Percentiles rank a stretch among this genome's conserved stretches.
Conservation (phyloP, 1,139 yeast species). For the Blastobotrys buckinghamii region DNA sequence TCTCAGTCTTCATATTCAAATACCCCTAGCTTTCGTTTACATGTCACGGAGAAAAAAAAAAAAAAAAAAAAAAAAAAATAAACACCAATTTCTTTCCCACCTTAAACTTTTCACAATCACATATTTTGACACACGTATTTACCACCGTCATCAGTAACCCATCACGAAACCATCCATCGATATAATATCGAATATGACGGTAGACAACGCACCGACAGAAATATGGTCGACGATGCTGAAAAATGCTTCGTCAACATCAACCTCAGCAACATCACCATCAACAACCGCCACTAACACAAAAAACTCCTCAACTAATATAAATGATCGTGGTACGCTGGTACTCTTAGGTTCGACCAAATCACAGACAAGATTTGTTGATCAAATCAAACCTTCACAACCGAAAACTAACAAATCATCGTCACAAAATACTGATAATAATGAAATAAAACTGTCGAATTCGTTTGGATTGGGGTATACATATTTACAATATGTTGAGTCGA, state of each 20-base stretch:
- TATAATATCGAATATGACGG: neutral
- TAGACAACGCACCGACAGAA: slow-evolving; percentile 5
- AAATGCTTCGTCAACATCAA: slow-evolving; percentile 18
- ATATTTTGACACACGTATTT: neutral
- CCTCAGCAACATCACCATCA: too few species aligned
- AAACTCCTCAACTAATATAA: neutral
- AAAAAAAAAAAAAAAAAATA: too few species aligned
- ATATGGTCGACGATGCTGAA: slow-evolving; percentile 25
- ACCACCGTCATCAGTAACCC: too few species aligned
- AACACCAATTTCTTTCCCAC: neutral
- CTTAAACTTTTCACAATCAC: neutral
- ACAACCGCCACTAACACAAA: neutral
- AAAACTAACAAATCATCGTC: slow-evolving; percentile 4
- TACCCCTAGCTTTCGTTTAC: too few species aligned
- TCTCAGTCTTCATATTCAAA: too few species aligned
- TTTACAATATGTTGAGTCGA: slow-evolving; percentile 31
- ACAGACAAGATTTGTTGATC: neutral
- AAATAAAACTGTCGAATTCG: slow-evolving; percentile 27
- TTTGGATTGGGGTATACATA: slow-evolving; percentile 35
- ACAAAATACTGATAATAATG: slow-evolving; percentile 15
- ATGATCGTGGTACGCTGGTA: slow-evolving; percentile 17
- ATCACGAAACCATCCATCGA: too few species aligned
- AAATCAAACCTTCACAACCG: neutral
- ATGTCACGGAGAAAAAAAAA: too few species aligned
- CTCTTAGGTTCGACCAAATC: slow-evolving; percentile 15